Percentiles rank a stretch among this genome's conserved stretches.
Evolutionary conservation across 148 eudicot species (phyloP).

Genomic region (Camellia granthamiana): DNA sequence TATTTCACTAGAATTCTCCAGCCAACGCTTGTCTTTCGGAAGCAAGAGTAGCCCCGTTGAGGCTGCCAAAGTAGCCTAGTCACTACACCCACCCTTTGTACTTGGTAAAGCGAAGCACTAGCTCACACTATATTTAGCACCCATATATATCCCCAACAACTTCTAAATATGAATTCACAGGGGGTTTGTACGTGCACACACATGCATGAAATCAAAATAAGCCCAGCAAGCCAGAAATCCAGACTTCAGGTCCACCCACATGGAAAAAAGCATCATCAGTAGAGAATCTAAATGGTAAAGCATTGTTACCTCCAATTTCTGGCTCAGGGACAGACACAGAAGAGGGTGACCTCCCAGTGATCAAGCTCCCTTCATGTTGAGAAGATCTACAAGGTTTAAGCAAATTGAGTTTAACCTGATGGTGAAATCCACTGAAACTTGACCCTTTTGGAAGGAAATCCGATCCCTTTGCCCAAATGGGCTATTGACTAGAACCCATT

Average conservation of each 20-base stretch:
- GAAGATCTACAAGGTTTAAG: slow-evolving; percentile 35
- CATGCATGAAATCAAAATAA: neutral
- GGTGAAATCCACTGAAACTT: slow-evolving; percentile 13
- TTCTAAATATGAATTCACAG: neutral
- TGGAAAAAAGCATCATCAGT: neutral
- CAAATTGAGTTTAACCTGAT: slow-evolving; percentile 28
- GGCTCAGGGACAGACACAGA: slow-evolving; percentile 39
- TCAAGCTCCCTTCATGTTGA: slow-evolving; percentile 49
- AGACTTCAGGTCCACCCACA: neutral
- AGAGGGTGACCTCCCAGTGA: slow-evolving; percentile 48
- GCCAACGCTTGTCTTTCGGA: neutral
- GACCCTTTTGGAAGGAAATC: slow-evolving; percentile 24
- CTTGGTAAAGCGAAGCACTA: neutral
- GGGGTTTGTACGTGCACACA: too few species aligned
- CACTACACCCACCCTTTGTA: neutral
- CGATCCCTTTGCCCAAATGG: slow-evolving; percentile 29
- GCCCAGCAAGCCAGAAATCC: neutral
- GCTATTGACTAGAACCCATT: slow-evolving; percentile 61
- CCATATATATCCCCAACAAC: neutral
- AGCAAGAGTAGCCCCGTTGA: neutral
- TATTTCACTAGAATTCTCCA: neutral
- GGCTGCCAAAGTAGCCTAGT: neutral
- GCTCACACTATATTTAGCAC: neutral
- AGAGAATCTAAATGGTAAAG: neutral
- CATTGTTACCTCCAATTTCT: slow-evolving; percentile 44